Conservation (phyloP, 352 stramenopile genomes). For the Phytopythium vexans region DNA sequence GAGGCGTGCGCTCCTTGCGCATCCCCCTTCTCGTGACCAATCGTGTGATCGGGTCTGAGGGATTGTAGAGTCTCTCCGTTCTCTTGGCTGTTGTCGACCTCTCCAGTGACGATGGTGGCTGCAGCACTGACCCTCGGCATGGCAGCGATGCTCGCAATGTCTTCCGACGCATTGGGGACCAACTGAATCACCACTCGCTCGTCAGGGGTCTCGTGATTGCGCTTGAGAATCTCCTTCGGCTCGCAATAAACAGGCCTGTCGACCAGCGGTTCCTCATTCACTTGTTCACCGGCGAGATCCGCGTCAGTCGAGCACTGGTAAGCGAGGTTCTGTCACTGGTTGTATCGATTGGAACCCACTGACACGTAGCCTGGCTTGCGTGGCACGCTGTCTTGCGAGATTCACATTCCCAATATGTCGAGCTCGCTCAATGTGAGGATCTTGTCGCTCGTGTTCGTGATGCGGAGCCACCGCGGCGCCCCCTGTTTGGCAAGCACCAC, state of each 20-base stretch:
- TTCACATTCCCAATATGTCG: constrained; percentile 6
- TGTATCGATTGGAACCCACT: constrained; percentile 1
- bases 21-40: too few species aligned
- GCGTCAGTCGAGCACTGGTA: background rate
- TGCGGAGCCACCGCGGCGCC: background rate
- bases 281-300: background rate
- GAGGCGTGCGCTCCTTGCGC: too few species aligned
- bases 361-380: constrained; percentile 8
- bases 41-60: too few species aligned
- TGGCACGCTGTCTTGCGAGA: constrained; percentile 2
- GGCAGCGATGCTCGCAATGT: too few species aligned
- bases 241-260: too few species aligned
- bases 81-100: background rate
- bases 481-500: background rate
- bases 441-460: constrained; percentile 5
- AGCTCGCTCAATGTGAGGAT: background rate
- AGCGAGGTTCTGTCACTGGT: constrained; percentile 8
- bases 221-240: background rate
- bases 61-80: too few species aligned
- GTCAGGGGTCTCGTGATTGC: background rate
- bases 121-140: too few species aligned
- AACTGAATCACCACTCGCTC: background rate
- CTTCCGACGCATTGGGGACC: background rate
- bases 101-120: too few species aligned
- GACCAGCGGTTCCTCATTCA: background rate